These are phyloP conservation scores for Pseudophaeomoniella oleicola DNA, from an alignment of 2,329 filamentous ascomycete species.

Conservation along the genomic window DNA sequence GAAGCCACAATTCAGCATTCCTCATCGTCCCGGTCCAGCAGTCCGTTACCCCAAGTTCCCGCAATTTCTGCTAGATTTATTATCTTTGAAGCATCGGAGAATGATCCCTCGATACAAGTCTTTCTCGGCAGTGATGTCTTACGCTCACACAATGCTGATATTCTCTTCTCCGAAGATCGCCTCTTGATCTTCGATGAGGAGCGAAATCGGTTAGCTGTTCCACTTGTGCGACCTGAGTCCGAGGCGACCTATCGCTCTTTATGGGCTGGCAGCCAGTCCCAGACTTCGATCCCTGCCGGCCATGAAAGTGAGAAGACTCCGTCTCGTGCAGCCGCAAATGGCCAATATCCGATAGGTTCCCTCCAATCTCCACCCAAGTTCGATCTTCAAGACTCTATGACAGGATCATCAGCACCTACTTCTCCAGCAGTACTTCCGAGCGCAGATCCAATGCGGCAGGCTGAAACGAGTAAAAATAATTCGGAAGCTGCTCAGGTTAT, in stretches of 20 bases:
- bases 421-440: background rate
- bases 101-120: conserved; percentile 55
- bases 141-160: conserved; percentile 72
- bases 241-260: conserved; percentile 67
- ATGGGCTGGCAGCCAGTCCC: conserved; percentile 36
- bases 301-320: background rate
- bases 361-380: background rate
- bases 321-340: background rate
- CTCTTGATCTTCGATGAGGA: conserved; percentile 80
- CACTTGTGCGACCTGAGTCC: conserved; percentile 83
- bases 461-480: background rate
- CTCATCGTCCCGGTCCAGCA: conserved; percentile 56
- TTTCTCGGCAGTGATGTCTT: conserved; percentile 84
- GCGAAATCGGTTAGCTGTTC: conserved; percentile 72
- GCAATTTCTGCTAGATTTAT: conserved; percentile 69
- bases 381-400: background rate
- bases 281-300: background rate
- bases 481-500: background rate
- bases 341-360: background rate
- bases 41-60: conserved; percentile 65
- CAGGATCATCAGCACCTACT: background rate
- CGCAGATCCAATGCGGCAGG: background rate
- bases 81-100: conserved; percentile 40
- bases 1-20: conserved; percentile 69
- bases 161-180: conserved; percentile 82